A percentile compares a stretch with the other conserved stretches of the same genome.
phyloP scores from a whole-genome alignment of 352 stramenopile species.

The Aphanomyces stellatus region DNA sequence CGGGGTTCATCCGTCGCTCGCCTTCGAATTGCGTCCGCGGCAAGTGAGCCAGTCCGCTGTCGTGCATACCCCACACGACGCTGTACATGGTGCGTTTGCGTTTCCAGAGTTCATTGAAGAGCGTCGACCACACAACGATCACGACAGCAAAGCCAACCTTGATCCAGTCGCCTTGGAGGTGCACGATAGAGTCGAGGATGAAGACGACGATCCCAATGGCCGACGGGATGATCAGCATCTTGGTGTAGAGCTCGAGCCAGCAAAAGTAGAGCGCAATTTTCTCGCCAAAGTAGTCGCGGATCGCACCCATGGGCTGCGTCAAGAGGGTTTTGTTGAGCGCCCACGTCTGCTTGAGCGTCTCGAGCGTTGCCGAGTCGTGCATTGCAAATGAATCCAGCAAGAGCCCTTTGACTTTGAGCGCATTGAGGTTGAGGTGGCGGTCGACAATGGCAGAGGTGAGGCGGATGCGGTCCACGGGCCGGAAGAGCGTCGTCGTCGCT shows the following conservation, averaged over 20 bases:
- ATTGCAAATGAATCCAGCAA: constrained; percentile 81
- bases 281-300: constrained; percentile 88
- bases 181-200: constrained; percentile 37
- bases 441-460: constrained; percentile 59
- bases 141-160: constrained; percentile 72
- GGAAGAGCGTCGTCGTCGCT: constrained; percentile 43
- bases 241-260: constrained; percentile 90
- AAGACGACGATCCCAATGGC: constrained; percentile 74
- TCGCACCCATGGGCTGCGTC: constrained; percentile 78
- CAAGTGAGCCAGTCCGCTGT: constrained; percentile 55
- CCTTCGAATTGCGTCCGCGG: constrained; percentile 83
- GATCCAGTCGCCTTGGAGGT: constrained; percentile 42
- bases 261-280: constrained; percentile 89
- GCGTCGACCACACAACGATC: constrained; percentile 79
- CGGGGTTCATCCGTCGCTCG: constrained; percentile 56
- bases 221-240: constrained; percentile 79
- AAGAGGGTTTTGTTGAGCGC: constrained; percentile 66
- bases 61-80: constrained; percentile 73
- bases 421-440: constrained; percentile 67
- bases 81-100: constrained; percentile 79
- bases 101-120: constrained; percentile 86
- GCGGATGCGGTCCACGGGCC: constrained; percentile 73
- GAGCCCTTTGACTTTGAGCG: constrained; percentile 41
- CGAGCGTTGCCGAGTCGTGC: constrained; percentile 60
- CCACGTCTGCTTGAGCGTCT: constrained; percentile 65